A percentile compares a stretch with the other conserved stretches of the same genome.
Evolutionary conservation across 2,329 filamentous ascomycete species (phyloP).

Genomic region (Colletotrichum acutatum): DNA sequence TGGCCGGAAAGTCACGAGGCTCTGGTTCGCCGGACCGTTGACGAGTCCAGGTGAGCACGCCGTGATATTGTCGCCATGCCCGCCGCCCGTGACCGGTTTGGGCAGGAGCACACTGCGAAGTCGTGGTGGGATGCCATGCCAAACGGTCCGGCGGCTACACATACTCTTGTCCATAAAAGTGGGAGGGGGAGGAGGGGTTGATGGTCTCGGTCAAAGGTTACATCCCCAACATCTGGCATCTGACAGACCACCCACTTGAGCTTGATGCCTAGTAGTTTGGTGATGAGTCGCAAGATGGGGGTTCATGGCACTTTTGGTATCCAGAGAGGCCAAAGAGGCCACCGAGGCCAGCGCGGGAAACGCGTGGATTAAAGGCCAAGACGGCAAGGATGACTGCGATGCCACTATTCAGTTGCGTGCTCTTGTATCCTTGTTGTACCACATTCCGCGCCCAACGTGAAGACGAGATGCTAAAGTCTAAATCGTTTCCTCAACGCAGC

Average conservation of each 20-base stretch:
- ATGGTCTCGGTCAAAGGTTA: background rate
- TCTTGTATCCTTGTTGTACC: constrained; percentile 6
- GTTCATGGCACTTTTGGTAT: background rate
- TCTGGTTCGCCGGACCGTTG: constrained; percentile 20
- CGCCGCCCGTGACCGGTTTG: constrained; percentile 10
- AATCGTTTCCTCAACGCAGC: background rate
- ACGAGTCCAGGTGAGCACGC: constrained; percentile 18
- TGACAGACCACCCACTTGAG: background rate
- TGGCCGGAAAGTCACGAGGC: constrained; percentile 21
- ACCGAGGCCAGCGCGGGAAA: background rate
- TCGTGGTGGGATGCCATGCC: background rate
- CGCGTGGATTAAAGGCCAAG: background rate
- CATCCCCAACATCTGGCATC: background rate
- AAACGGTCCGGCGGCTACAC: background rate
- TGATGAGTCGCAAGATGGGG: background rate
- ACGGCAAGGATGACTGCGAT: background rate
- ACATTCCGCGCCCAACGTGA: constrained; percentile 8
- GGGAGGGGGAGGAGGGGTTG: too few relatives aligned
- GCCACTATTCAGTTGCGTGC: background rate
- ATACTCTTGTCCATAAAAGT: background rate
- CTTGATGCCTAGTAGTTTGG: background rate
- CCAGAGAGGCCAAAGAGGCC: background rate
- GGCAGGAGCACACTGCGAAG: constrained; percentile 8
- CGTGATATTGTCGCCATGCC: constrained; percentile 23
- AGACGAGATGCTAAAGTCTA: constrained; percentile 23